Evolutionary conservation across 139 green algal genomes (phyloP), one percentile per base, ranked within the genome.

Genomic region (Pseudopediastrum boryanum): DNA sequence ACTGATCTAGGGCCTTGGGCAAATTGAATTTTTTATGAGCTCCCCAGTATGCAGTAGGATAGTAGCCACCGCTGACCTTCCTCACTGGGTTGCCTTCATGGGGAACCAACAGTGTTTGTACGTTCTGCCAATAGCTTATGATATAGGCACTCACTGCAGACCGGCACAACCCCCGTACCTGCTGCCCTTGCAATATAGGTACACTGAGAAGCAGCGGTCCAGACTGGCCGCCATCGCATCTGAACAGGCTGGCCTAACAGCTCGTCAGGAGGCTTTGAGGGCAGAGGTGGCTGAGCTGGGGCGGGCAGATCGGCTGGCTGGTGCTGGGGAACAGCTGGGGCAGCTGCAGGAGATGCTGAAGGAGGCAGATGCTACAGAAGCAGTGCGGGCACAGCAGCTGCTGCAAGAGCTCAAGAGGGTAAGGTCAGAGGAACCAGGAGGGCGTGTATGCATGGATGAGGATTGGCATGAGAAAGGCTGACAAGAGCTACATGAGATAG

Each of bases 321-420:
- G 39, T 33, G 71, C 71, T n/a, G 25, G 38, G 29, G 39, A 78
- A 41, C 71, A 78, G 42, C 54, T 78, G 71, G 27, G 29, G 33
- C 16, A 56, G n/a, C 39, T 78, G 42, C 36, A 78, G 71, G 12
- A 58, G 54, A 29, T 31, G 2, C 39, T 78, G 12, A 23, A 46
- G 36, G 23, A 29, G 33, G 71, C 71, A 29, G 42, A 58, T 19
- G 25, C 23, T 2, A 56, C 58, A 21, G 39, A 78, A 21, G 71
- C 59, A 59, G 27, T 27, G 8, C n/a, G 27, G 48, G 52, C 69
- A 42, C 31, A 58, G 54, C 23, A 61, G 25, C 31, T 69, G 8
- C 56, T n/a, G n/a, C n/a, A n/a, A n/a, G n/a, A n/a, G n/a, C n/a
- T n/a, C n/a, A n/a, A n/a, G n/a, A n/a, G n/a, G n/a, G n/a, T n/a